phyloP scores from a whole-genome alignment of 169 alveolate species.

The Perkinsus marinus region DNA sequence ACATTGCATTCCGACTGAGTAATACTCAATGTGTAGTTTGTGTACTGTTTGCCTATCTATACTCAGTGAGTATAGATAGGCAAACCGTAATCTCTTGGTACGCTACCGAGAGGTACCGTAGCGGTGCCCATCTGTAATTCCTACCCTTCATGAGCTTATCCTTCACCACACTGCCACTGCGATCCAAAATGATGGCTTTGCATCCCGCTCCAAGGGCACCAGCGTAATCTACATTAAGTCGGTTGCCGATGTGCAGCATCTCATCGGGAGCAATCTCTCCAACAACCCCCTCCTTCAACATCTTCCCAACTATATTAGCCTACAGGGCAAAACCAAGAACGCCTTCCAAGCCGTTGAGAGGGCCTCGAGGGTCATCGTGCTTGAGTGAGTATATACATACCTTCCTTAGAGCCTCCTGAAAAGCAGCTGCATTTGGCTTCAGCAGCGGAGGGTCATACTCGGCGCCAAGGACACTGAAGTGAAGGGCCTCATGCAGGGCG shows the following conservation, averaged over 20 bases:
- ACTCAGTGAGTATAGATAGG: no score
- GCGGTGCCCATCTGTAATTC: no score
- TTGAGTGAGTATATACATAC: no score
- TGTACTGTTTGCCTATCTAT: no score
- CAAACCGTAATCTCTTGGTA: no score
- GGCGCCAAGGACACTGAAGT: background rate
- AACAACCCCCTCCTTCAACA: background rate
- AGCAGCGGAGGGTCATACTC: background rate
- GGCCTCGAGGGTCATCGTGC: no score
- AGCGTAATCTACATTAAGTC: background rate
- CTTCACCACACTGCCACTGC: background rate
- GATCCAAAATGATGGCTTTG: background rate
- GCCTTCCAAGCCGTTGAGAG: no score
- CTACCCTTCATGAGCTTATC: background rate
- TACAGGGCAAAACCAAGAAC: background rate
- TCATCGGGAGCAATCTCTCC: background rate
- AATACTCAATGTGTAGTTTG: no score
- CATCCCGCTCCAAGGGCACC: background rate
- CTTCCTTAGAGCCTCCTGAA: background rate
- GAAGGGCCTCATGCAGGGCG: background rate
- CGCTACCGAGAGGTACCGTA: no score
- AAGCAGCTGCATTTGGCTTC: background rate
- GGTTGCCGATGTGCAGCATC: background rate
- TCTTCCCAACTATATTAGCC: background rate
- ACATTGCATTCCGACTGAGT: no score